Base-by-base conservation (phyloP, 768 basidiomycete species). In the Kwoniella dejecticola region DNA sequence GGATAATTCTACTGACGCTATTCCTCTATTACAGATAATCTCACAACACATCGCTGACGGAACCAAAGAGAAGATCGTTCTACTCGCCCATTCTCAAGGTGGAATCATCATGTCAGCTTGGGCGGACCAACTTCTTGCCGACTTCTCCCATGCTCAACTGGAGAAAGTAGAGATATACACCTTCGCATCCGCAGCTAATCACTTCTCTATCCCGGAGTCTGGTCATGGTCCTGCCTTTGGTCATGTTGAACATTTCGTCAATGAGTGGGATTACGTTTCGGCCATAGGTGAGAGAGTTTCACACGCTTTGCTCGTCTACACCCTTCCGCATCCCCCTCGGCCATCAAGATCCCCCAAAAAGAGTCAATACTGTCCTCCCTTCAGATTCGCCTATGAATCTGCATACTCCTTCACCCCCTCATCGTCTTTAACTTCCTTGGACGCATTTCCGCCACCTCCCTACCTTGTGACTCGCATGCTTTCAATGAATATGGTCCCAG, bases 31-130 rank as follows among this genome's bases (percentile, higher is more conserved):
- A 21, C 10, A 60, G 58, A 55, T 63, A 31, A 61, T 67, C 19
- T 42, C 45, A 4, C 19, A 53, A 31, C 61, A 63, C 3, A 57
- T 75, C 57, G 57, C 60, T 7, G 45, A 69, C 40, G 13, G 31
- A 0, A 46, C 23, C 15, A 68, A 67, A 57, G 68, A 60, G 29
- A 64, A 62, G 45, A 67, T 75, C 33, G 69, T 75, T 55, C 62
- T 75, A 47, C 63, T 75, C 8, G 63, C 69, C 4, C 74, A 75
- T 50, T 68, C 66, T 26, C 74, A 74, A 62, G 74, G 74, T 7
- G 74, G 69, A 4, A 72, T 75, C 62, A 70, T 72, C 48, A 54
- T 65, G 47, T 62, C 66, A 11, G 30, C 61, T 12, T 70, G 69
- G 69, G 49, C 65, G 4, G 69, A 68, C 45, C 64, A 68, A 50